phyloP scores from a whole-genome alignment of 2,329 filamentous ascomycete species.

The Alternaria dauci region DNA sequence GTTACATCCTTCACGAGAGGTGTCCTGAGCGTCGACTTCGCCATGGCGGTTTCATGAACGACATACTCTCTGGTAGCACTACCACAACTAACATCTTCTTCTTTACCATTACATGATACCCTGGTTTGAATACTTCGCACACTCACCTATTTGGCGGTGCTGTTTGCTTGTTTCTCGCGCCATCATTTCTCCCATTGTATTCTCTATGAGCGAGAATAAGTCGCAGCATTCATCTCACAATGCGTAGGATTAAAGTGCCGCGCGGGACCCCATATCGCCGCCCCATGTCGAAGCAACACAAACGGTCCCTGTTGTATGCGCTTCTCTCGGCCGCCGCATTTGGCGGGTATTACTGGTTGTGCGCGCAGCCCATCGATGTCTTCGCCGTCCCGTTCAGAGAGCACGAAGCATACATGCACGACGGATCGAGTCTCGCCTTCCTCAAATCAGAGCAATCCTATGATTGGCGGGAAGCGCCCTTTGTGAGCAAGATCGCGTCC shows the following conservation, averaged over 20 bases:
- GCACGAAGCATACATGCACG: slow-evolving; percentile 47
- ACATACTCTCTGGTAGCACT: slow-evolving; percentile 1
- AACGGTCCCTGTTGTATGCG: slow-evolving; percentile 38
- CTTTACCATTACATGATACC: slow-evolving; percentile 2
- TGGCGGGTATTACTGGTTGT: slow-evolving; percentile 41
- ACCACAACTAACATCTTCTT: not conserved
- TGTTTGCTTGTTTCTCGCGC: slow-evolving; percentile 1
- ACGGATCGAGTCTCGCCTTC: slow-evolving; percentile 22
- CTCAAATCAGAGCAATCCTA: slow-evolving; percentile 38
- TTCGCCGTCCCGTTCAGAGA: slow-evolving; percentile 39
- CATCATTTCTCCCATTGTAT: slow-evolving; percentile 7
- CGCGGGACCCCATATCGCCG: slow-evolving; percentile 30
- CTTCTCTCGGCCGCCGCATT: slow-evolving; percentile 35
- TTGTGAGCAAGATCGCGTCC: slow-evolving; percentile 48
- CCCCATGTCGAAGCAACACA: slow-evolving; percentile 44
- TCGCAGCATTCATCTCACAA: slow-evolving; percentile 21
- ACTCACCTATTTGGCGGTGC: not conserved
- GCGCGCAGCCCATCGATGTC: slow-evolving; percentile 37
- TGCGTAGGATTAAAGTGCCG: slow-evolving; percentile 43
- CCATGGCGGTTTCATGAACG: slow-evolving; percentile 14
- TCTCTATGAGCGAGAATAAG: slow-evolving; percentile 9
- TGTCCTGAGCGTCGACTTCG: slow-evolving; percentile 24
- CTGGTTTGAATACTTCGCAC: not conserved
- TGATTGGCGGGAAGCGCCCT: slow-evolving; percentile 55
- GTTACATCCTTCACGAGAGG: slow-evolving; percentile 17